Evolutionary conservation across 805 yeast species (phyloP), one percentile per base, ranked within the genome.

Genomic region (Metschnikowia aberdeeniae): DNA sequence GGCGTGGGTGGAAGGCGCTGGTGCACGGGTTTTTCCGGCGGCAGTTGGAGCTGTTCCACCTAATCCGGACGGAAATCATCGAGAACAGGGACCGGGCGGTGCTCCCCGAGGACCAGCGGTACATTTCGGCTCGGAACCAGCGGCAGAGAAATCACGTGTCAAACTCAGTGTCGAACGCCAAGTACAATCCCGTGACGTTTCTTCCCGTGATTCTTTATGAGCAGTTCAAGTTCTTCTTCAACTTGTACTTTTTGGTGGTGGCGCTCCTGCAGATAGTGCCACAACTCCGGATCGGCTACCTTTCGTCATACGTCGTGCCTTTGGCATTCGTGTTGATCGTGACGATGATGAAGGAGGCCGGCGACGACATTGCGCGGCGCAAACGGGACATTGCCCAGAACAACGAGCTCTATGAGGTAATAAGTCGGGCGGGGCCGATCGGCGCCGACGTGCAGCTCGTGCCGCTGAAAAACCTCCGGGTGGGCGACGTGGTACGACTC

Each of bases 161-260:
- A 10, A 93, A 93, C 62, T 87, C 93, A 6, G 78, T 93, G 11
- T 86, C 96, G 38, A 93, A 93, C 65, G 98, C 99, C 19, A 92
- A 90, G 66, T 93, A 93, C 67, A 87, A 87, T 56, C 87, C 93
- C 2, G 61, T 89, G 31, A 82, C 96, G 1, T 93, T 93, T 58
- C 67, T 93, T 8, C 99, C 99, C 3, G 75, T 88, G 35, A 81
- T 93, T 44, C 75, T 93, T 27, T 95, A 86, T 64, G 97, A 92
- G 62, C 99, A 93, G 72, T 93, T 93, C 80, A 89, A 90, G 69
- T 92, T 93, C 64, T 93, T 93, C 67, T 93, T 89, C 76, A 93
- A 93, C 66, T 70, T 93, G 39, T 93, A 93, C 65, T 93, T 93
- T 61, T 68, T 95, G 42, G 59, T 95, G 17, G 99, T 95, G 53